Base-by-base conservation (phyloP, 306 rosid species). In the Glycine latifolia region DNA sequence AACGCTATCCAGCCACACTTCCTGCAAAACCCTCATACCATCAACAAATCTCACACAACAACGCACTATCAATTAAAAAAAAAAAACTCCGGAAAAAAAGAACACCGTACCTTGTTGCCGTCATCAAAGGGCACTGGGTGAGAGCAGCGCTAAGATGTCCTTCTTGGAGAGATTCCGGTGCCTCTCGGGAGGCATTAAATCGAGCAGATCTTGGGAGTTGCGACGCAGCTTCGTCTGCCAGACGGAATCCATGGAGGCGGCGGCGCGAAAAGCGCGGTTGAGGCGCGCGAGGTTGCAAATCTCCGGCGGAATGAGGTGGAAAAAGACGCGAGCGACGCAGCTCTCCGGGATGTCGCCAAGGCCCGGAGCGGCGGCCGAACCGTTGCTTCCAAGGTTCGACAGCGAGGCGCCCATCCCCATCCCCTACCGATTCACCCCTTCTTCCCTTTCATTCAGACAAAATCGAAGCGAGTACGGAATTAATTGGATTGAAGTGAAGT, bases 261-360 rank as follows among this genome's bases (percentile, higher is more conserved):
- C 97, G 4, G 97, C 97, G 8, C 97, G 94, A 63, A 95, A 95
- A 1, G 97, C 91, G 12, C 92, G 86, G 67, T 90, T 95, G 26
- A 95, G 89, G 41, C 97, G 87, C 5, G 99, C 97, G 7, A 95
- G 82, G 71, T 91, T 95, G 84, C 99, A 95, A 71, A 91, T 95
- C 90, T 95, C 95, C 55, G 93, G 99, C 62, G 99, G 97, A 71
- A 94, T 83, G 20, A 95, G 90, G 68, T 93, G 83, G 10, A 91
- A 79, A 69, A 95, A 92, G 10, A 92, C 97, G 73, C 97, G 89
- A 14, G 98, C 98, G 58, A 95, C 97, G 66, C 97, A 95, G 76
- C 79, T 79, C 87, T 95, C 99, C 44, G 97, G 97, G 43, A 95
- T 95, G 86, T 95, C 99, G 5, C 97, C 99, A 44, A 95, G 88